phyloP scores from a whole-genome alignment of 768 basidiomycete genomes.

The Rhodotorula paludigena region DNA sequence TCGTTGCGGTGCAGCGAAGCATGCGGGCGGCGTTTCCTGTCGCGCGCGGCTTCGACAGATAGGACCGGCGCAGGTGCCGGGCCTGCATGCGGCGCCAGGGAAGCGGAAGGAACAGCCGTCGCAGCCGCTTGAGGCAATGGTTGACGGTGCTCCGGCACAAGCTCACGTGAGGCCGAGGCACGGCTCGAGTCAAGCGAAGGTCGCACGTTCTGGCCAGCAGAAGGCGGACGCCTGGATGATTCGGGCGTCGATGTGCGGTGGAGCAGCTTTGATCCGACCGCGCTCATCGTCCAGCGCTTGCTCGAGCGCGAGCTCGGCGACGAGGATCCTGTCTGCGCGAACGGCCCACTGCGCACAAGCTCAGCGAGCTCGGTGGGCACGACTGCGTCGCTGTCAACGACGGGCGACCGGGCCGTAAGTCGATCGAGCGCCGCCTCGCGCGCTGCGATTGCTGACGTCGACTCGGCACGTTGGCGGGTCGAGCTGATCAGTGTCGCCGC shows the following conservation, averaged over 20 bases:
- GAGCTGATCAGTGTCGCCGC: too few species aligned
- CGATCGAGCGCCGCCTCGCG: neutral
- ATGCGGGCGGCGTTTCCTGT: conserved; percentile 3
- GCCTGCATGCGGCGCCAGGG: neutral
- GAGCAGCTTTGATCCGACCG: conserved; percentile 4
- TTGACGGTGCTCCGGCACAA: neutral
- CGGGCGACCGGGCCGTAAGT: neutral
- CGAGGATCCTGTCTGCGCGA: neutral
- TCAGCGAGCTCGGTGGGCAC: too few species aligned
- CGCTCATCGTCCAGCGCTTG: conserved; percentile 32
- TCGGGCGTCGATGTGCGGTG: too few species aligned
- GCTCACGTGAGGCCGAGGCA: neutral
- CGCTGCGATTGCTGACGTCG: neutral
- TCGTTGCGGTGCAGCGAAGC: neutral
- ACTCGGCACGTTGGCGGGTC: neutral
- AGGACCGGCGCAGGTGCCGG: neutral
- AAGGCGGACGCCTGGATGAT: too few species aligned
- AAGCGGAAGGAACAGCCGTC: neutral
- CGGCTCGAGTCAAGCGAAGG: neutral
- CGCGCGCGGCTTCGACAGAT: neutral
- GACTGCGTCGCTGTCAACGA: neutral
- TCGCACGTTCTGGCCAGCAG: neutral
- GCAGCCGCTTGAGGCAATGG: neutral
- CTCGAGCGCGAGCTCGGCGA: neutral
- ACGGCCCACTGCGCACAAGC: neutral